phyloP scores from a whole-genome alignment of 345 rosid species.

The Populus tremula region DNA sequence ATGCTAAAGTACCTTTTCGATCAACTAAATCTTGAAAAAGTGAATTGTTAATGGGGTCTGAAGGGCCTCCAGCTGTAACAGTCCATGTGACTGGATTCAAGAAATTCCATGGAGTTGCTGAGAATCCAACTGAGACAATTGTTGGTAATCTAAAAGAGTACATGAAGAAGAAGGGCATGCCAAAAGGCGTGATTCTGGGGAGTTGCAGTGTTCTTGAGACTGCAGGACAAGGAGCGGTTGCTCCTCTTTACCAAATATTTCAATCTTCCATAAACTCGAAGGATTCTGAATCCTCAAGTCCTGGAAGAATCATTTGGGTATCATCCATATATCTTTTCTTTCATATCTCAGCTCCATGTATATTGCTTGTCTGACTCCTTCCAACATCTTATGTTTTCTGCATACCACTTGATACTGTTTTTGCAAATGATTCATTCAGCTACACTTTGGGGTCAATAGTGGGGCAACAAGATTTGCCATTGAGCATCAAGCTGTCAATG shows the following conservation, averaged over 20 bases:
- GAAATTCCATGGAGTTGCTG: conserved; percentile 97
- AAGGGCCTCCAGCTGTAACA: conserved; percentile 79
- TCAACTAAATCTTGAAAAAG: background rate
- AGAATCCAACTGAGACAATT: conserved; percentile 87
- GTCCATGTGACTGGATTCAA: conserved; percentile 89
- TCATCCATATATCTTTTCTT: background rate
- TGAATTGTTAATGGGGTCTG: conserved; percentile 68
- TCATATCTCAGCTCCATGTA: background rate
- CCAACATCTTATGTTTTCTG: background rate
- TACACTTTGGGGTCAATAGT: conserved; percentile 78
- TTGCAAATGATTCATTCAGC: conserved; percentile 9
- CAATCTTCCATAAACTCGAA: conserved; percentile 48
- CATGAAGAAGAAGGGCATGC: conserved; percentile 58
- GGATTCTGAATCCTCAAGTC: conserved; percentile 45
- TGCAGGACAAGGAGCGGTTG: conserved; percentile 81
- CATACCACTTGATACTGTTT: background rate
- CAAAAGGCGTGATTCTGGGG: conserved; percentile 72
- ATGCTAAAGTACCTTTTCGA: conserved; percentile 4
- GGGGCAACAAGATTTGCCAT: conserved; percentile 86
- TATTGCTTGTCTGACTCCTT: background rate
- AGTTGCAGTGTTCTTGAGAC: conserved; percentile 81
- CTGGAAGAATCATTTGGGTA: conserved; percentile 71
- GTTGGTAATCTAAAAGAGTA: conserved; percentile 66
- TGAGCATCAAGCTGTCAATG: conserved; percentile 92
- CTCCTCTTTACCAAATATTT: conserved; percentile 57